Evolutionary conservation across 2,329 filamentous ascomycete genomes (phyloP), one percentile per base, ranked within the genome.

Genomic region (Colletotrichum cuscutae): DNA sequence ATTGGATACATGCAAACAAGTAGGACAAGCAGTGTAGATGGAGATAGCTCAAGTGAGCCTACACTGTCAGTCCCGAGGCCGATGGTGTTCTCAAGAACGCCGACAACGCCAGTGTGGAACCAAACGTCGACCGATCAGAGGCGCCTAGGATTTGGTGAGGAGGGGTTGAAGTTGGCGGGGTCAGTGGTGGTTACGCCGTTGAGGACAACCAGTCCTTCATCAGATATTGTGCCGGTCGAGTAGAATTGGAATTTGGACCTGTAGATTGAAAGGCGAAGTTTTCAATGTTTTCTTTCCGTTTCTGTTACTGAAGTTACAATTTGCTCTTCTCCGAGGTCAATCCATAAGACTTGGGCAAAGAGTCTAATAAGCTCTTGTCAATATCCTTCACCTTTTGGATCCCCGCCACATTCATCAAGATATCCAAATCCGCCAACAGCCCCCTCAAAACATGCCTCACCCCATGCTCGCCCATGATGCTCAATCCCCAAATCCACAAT

Each of bases 391-490:
- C 76, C n/a, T 75, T 84, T 77, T 81, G 77, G 62, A 89, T 86
- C 0, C 89, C 89, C 2, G 85, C 81, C 65, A 91, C 80, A 1
- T 86, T 86, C 86, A 91, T 88, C n/a, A 83, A 87, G 62, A 89
- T 85, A 77, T 90, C 89, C 22, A 86, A 80, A 77, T 88, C 90
- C 30, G 81, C 87, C 69, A 89, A 77, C 35, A 90, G 75, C 2
- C 65, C 66, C 1, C 60, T 49, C 2, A 70, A 7, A 5, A 70
- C 70, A 13, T 72, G 70, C 30, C 70, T 54, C 19, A 70, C 70
- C 8, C 70, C 66, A 4, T 69, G 54, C 60, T 72, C 70, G 1
- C 70, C 70, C 70, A 73, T 76, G 6, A 71, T 54, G 15, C 75
- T 74, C 72, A 76, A 11, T 5, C 74, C 74, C 72, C 74, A 92